Conservation (phyloP, 139 green algal genomes). For the Chlamydomonas schloesseri region DNA sequence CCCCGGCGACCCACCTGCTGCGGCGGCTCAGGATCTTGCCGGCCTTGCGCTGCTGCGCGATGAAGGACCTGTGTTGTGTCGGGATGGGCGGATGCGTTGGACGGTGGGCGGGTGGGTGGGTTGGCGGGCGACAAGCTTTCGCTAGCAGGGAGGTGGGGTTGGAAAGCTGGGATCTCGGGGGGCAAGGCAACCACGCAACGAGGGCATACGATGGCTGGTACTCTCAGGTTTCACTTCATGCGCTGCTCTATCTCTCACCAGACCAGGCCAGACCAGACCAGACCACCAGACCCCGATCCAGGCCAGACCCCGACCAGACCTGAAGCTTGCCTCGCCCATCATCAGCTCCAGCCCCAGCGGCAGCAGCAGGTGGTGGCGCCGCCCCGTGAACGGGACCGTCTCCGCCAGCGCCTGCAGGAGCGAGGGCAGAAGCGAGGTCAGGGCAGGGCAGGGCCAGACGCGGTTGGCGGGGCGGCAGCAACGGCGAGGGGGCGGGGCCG, state of each 20-base stretch:
- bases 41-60: background rate
- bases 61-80: background rate
- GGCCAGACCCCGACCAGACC: background rate
- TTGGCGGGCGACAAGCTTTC: too few species aligned
- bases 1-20: background rate
- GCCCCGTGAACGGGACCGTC: constrained; percentile 14
- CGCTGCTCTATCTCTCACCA: too few species aligned
- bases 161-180: too few species aligned
- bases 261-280: too few species aligned
- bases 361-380: constrained; percentile 20
- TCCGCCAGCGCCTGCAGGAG: background rate
- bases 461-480: background rate
- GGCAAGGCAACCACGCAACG: too few species aligned
- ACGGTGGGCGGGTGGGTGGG: too few species aligned
- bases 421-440: background rate
- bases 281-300: background rate
- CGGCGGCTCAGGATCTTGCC: constrained; percentile 1
- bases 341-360: constrained; percentile 3
- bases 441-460: background rate
- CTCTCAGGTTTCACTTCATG: too few species aligned
- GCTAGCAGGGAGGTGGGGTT: too few species aligned
- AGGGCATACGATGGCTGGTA: too few species aligned
- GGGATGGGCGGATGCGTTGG: too few species aligned
- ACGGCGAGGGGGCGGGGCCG: too few species aligned
- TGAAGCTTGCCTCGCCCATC: constrained; percentile 21